phyloP scores from a whole-genome alignment of 2,329 filamentous ascomycete genomes.

The Botrytis squamosa region DNA sequence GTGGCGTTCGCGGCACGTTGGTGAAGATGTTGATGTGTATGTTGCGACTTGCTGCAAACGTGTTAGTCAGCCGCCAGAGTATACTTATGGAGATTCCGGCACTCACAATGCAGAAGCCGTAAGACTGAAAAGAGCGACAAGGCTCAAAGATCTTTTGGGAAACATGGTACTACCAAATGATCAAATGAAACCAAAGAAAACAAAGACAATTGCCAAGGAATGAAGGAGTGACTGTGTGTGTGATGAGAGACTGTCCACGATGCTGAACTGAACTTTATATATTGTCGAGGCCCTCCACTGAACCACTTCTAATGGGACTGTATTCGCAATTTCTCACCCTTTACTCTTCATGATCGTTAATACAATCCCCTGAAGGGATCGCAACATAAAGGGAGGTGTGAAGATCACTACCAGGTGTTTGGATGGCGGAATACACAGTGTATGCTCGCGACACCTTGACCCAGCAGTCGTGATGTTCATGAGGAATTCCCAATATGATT shows the following conservation, averaged over 20 bases:
- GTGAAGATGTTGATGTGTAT: constrained; percentile 2
- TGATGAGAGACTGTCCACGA: neutral
- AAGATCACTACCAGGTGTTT: neutral
- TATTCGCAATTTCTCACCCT: neutral
- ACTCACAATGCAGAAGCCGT: constrained; percentile 16
- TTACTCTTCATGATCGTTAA: neutral
- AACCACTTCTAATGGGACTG: neutral
- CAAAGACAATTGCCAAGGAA: neutral
- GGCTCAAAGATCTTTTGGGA: neutral
- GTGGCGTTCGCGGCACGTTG: neutral
- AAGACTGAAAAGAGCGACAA: constrained; percentile 11
- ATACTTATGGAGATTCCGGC: neutral
- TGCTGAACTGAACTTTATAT: neutral
- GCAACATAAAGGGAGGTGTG: neutral
- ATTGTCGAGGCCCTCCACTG: neutral
- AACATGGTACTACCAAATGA: constrained; percentile 3
- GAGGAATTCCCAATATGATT: neutral
- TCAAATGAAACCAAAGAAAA: neutral
- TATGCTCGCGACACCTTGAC: neutral
- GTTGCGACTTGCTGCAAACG: neutral
- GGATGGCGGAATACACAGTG: neutral
- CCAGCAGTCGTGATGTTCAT: neutral
- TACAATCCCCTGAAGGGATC: neutral
- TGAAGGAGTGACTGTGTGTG: neutral
- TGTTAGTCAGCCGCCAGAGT: neutral